These are phyloP conservation scores for Lipomyces yarrowii DNA, from an alignment of 1,139 yeast species.

Conservation along the genomic window DNA sequence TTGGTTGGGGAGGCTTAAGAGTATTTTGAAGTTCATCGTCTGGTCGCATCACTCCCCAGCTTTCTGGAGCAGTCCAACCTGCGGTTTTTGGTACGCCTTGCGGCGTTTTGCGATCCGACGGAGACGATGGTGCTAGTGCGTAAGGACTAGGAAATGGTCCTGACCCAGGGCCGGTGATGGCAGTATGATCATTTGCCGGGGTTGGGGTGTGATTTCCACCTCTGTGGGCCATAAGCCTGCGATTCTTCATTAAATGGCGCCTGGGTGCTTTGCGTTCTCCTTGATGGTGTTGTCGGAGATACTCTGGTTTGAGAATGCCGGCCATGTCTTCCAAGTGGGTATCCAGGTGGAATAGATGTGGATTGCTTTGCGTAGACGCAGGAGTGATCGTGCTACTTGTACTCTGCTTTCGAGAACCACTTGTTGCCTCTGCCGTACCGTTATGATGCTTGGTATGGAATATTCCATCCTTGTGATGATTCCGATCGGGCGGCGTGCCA, in stretches of 20 bases:
- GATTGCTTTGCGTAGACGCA: not conserved
- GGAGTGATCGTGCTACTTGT: not conserved
- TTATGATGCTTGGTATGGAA: not conserved
- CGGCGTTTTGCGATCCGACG: constrained; percentile 4
- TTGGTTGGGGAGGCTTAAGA: constrained; percentile 1
- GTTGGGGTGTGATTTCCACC: constrained; percentile 15
- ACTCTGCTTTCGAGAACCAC: not conserved
- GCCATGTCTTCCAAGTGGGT: constrained; percentile 56
- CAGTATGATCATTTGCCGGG: constrained; percentile 12
- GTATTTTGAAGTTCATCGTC: constrained; percentile 5
- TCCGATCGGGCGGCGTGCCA: not conserved
- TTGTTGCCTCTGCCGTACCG: not conserved
- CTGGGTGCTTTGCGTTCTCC: constrained; percentile 1
- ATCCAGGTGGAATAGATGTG: constrained; percentile 41
- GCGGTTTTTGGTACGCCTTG: constrained; percentile 18
- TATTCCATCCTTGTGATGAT: not conserved
- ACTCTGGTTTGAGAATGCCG: constrained; percentile 49
- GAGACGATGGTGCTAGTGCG: constrained; percentile 3
- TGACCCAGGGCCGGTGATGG: constrained; percentile 26
- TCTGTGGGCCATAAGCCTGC: constrained; percentile 19
- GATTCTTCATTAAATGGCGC: constrained; percentile 9
- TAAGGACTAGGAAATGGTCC: constrained; percentile 13
- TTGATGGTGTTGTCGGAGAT: constrained; percentile 9
- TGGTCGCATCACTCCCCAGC: constrained; percentile 62
- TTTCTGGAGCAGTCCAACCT: constrained; percentile 73